Base-by-base conservation (phyloP, 331 rosid genomes). In the Pyracantha coccinea region DNA sequence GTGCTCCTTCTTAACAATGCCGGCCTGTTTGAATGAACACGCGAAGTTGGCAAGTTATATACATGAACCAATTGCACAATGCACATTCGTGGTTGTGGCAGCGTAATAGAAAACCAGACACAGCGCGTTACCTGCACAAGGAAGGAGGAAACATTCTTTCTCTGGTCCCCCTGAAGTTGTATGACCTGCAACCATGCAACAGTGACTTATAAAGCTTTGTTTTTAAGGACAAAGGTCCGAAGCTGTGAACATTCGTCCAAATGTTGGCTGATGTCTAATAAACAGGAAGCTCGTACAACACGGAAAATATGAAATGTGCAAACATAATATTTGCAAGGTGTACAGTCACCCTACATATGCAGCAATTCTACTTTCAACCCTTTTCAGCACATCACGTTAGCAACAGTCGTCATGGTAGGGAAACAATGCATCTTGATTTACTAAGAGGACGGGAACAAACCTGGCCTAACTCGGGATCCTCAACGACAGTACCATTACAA, bases 381-480 rank as follows among this genome's bases (percentile, higher is more conserved):
- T 69, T 6, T 15, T 52, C 20, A 29, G 27, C 63, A 29, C 24
- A 52, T 16, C 38, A 17, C 16, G 25, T 66, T 66, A 50, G 44
- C 74, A 69, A 50, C 33, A 14, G 13, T n/a, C 11, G 21, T 66
- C 71, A 33, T 21, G 31, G 52, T 66, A 72, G 27, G 24, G 17
- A 28, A 57, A 54, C 20, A 29, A 14, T 8, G 50, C 16, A 69
- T 69, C 4, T 15, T 20, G 62, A 21, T 13, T 1, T 64, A 27
- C 20, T 25, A 27, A 31, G 12, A 38, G 21, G 21, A 24, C 19
- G 12, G 33, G 28, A 68, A 77, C 81, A n/a, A 25, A 84, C 83
- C 83, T 85, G 86, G 79, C 88, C 88, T 82, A 82, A 71, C 80
- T 85, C 86, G 4, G 88, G 86, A 66, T 85, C 88, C 74, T 82